Evolutionary conservation across 192 early-diverging fungal species (phyloP), one percentile per base, ranked within the genome.

Genomic region (Gonapodya sp.): DNA sequence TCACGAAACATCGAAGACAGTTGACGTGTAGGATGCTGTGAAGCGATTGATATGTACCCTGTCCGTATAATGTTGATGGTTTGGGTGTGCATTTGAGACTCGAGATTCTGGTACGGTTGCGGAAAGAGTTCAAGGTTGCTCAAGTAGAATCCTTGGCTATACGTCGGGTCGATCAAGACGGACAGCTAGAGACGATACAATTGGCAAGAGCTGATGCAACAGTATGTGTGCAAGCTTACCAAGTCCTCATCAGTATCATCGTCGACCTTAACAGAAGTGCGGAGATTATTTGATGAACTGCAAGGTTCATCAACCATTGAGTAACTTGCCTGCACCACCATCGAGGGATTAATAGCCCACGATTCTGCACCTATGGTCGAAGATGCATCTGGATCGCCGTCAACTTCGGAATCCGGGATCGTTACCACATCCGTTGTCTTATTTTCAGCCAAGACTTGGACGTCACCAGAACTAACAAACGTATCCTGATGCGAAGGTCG

Each of bases 201-300:
- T 33, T 35, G 36, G 2, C 18, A 80, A 32, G 75, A 16, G 30
- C n/a, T n/a, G n/a, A n/a, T n/a, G n/a, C n/a, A 18, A 77, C 2
- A 77, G 2, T 77, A 8, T 32, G 31, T 33, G 75, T 18, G 30
- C 8, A 77, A 77, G 18, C 75, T 77, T 33, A 77, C 75, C 36
- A 90, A 84, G 79, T 94, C 93, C 82, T 94, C 93, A 83, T 94
- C 93, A 1, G 91, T 90, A 72, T 94, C 93, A 79, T 94, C 93
- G 79, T 94, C 93, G 80, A 94, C 92, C 84, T 94, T 92, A 31
- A 94, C 89, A 36, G 81, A 79, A 32, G 81, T 79, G 85, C 18
- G 24, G 8, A 16, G 24, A 64, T 24, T 8, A 64, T 64, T 64
- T 24, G 8, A 16, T 64, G 8, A 64, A 64, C 46, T 24, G 24